Conservation (phyloP, 208 protist genomes). For the Endotrypanum monterogeii region DNA sequence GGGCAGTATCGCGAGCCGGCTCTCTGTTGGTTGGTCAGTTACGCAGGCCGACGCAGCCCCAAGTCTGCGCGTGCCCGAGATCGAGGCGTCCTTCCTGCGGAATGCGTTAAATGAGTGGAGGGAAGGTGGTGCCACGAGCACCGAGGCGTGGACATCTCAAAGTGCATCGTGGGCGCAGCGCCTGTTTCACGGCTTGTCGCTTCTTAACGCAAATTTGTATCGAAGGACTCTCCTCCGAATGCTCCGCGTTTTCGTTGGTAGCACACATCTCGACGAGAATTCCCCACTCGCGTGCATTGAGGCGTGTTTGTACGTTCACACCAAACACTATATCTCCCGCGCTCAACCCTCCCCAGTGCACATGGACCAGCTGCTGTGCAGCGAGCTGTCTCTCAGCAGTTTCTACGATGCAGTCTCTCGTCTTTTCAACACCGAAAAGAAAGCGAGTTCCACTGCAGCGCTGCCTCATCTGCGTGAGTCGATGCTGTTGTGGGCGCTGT, state of each 20-base stretch:
- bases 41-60: background rate
- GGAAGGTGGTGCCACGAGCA: constrained; percentile 3
- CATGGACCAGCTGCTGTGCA: constrained; percentile 39
- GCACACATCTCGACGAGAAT: background rate
- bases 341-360: constrained; percentile 29
- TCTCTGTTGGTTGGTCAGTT: constrained; percentile 8
- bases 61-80: constrained; percentile 21
- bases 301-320: constrained; percentile 37
- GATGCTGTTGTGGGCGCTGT: constrained; percentile 43
- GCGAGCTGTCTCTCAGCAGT: constrained; percentile 27
- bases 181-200: constrained; percentile 32
- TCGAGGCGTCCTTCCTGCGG: constrained; percentile 35
- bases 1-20: constrained; percentile 31
- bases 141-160: constrained; percentile 23
- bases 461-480: constrained; percentile 19
- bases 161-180: constrained; percentile 48
- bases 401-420: constrained; percentile 13
- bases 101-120: constrained; percentile 20
- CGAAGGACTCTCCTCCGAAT: constrained; percentile 34
- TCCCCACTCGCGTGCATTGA: constrained; percentile 44
- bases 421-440: constrained; percentile 1
- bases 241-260: constrained; percentile 32
- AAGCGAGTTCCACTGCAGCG: background rate
- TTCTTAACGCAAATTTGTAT: constrained; percentile 37
- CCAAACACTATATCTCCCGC: constrained; percentile 24